Evolutionary conservation across 495 filamentous ascomycete species (phyloP).

Genomic region (Aspergillus funiculosus): DNA sequence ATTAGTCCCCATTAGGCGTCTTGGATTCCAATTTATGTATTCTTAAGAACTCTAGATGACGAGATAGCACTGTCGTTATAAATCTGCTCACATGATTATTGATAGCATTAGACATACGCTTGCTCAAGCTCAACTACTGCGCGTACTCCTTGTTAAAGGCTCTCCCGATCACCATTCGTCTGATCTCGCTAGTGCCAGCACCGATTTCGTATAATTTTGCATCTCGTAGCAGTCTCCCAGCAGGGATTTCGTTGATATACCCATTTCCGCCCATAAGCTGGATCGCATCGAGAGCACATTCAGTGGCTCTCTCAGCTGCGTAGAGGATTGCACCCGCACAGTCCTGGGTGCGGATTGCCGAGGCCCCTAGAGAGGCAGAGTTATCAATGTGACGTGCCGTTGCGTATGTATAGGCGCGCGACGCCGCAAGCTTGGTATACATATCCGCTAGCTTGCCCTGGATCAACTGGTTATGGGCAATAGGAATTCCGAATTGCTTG

Average conservation of each 20-base stretch:
- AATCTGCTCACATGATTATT: neutral
- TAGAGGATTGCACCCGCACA: constrained; percentile 93
- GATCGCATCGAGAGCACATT: constrained; percentile 83
- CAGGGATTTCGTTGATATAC: constrained; percentile 92
- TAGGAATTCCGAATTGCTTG: constrained; percentile 81
- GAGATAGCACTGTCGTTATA: constrained; percentile 8
- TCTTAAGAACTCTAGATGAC: constrained; percentile 7
- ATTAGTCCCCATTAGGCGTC: neutral
- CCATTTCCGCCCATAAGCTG: constrained; percentile 94
- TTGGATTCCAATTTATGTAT: constrained; percentile 5
- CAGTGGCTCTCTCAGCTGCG: constrained; percentile 88
- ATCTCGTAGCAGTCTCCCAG: constrained; percentile 78
- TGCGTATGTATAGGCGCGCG: constrained; percentile 70
- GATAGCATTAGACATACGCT: neutral
- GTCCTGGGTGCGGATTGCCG: constrained; percentile 70
- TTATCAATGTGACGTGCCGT: constrained; percentile 74
- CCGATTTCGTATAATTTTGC: constrained; percentile 95
- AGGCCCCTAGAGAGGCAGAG: constrained; percentile 41
- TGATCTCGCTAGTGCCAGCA: constrained; percentile 88
- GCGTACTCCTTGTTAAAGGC: constrained; percentile 89
- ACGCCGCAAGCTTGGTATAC: constrained; percentile 87
- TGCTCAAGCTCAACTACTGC: constrained; percentile 7
- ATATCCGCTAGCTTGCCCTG: constrained; percentile 95
- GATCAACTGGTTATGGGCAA: constrained; percentile 88
- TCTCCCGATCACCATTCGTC: constrained; percentile 90